A percentile compares a stretch with the other conserved stretches of the same genome.
Conservation (phyloP, 1,284 basidiomycete genomes). For the Spongispora temasekensis region DNA sequence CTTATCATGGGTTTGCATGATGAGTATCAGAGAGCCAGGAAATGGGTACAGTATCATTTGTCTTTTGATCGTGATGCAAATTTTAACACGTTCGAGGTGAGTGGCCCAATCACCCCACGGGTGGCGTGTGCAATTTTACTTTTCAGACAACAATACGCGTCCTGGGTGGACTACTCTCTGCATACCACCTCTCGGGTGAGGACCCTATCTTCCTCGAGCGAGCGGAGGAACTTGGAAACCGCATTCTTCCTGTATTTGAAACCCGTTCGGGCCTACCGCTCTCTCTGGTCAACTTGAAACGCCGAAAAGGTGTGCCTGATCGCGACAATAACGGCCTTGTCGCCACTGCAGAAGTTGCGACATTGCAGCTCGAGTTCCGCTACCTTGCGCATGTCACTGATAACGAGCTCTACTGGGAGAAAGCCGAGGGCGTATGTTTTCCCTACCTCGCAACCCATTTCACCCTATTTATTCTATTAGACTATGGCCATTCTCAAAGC, state of each 20-base stretch:
- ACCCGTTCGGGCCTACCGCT: slow-evolving; percentile 82
- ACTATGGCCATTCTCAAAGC: slow-evolving; percentile 73
- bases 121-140: slow-evolving; percentile 3
- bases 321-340: slow-evolving; percentile 65
- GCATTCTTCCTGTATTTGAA: slow-evolving; percentile 85
- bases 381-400: slow-evolving; percentile 84
- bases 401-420: slow-evolving; percentile 79
- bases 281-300: slow-evolving; percentile 76
- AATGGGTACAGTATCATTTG: slow-evolving; percentile 76
- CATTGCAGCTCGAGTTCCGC: slow-evolving; percentile 87
- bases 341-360: slow-evolving; percentile 84
- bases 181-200: slow-evolving; percentile 70
- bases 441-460: background rate
- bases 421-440: slow-evolving; percentile 66
- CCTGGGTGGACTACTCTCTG: slow-evolving; percentile 82
- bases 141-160: slow-evolving; percentile 77
- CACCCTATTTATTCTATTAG: slow-evolving; percentile 36
- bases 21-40: slow-evolving; percentile 76
- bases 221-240: slow-evolving; percentile 80
- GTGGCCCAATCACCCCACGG: slow-evolving; percentile 21
- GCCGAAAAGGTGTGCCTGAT: slow-evolving; percentile 66
- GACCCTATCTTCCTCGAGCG: slow-evolving; percentile 73
- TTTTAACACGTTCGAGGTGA: slow-evolving; percentile 92
- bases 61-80: slow-evolving; percentile 78
- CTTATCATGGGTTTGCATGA: slow-evolving; percentile 81